A percentile compares a stretch with the other conserved stretches of the same genome.
These are phyloP conservation scores for Plectranthus barbatus DNA, from an alignment of 257 asterid genomes.

Conservation along the genomic window DNA sequence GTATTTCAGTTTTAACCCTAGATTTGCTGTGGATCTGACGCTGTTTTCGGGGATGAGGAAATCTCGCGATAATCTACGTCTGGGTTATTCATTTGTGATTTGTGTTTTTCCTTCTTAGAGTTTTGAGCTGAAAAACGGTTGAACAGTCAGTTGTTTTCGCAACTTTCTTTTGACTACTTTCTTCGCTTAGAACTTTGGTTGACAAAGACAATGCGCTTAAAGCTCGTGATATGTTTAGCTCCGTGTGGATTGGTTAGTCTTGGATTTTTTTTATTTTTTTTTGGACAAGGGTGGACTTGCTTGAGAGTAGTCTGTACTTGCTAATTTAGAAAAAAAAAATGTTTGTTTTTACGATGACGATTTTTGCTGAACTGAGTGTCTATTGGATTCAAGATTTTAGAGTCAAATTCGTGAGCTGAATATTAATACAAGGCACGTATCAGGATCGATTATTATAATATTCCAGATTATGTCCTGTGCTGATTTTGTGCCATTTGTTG, in stretches of 20 bases:
- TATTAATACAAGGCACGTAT: background rate
- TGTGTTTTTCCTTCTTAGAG: background rate
- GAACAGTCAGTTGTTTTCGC: background rate
- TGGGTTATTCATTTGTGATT: conserved; percentile 28
- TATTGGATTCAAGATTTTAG: no score
- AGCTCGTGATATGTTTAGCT: background rate
- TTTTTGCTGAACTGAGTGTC: no score
- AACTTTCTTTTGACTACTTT: background rate
- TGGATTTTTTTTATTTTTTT: no score
- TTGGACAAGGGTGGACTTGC: no score
- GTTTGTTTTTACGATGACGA: no score
- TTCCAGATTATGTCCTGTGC: background rate
- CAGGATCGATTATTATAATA: background rate
- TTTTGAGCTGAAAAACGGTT: conserved; percentile 12
- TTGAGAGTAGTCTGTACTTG: no score
- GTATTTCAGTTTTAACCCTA: conserved; percentile 8
- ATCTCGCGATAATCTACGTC: conserved; percentile 18
- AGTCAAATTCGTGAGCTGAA: background rate
- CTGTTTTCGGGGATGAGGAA: conserved; percentile 23
- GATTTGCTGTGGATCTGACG: conserved; percentile 32
- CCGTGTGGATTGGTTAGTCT: no score
- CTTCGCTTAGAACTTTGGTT: conserved; percentile 35
- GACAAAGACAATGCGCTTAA: background rate
- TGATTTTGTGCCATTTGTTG: background rate
- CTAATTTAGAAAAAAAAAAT: no score